A percentile compares a stretch with the other conserved stretches of the same genome.
Conservation (phyloP, 2,329 filamentous ascomycete species). For the Sphaerulina musiva region DNA sequence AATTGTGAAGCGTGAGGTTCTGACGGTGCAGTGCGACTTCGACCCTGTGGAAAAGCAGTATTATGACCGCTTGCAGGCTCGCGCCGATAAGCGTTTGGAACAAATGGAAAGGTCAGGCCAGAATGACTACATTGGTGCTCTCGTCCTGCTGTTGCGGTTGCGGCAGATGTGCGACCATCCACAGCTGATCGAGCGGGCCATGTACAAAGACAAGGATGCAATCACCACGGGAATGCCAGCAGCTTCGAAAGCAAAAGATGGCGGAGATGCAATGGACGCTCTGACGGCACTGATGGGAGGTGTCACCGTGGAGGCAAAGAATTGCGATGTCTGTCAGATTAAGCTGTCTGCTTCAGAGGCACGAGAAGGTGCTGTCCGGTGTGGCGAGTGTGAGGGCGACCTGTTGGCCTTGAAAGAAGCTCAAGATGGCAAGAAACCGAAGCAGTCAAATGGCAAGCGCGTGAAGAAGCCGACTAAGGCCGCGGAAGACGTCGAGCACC, state of each 20-base stretch:
- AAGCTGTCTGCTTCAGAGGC: constrained; percentile 56
- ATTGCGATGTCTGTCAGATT: constrained; percentile 76
- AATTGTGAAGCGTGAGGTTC: constrained; percentile 83
- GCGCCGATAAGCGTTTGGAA: constrained; percentile 79
- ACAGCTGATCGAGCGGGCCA: constrained; percentile 74
- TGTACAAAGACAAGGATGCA: constrained; percentile 82
- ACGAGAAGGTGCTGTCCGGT: constrained; percentile 51
- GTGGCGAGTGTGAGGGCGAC: constrained; percentile 68
- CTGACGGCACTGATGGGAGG: constrained; percentile 82
- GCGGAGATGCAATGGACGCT: constrained; percentile 65
- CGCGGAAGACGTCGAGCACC: constrained; percentile 26
- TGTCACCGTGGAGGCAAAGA: constrained; percentile 68
- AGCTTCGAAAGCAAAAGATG: constrained; percentile 42
- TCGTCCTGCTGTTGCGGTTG: constrained; percentile 83
- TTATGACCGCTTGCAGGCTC: constrained; percentile 74
- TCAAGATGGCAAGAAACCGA: constrained; percentile 37
- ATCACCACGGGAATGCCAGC: constrained; percentile 51
- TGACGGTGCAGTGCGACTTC: constrained; percentile 71
- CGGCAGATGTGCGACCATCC: constrained; percentile 95
- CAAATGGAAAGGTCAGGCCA: constrained; percentile 65
- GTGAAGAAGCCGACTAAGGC: constrained; percentile 18
- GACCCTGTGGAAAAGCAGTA: constrained; percentile 74
- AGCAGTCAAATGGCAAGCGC: constrained; percentile 19
- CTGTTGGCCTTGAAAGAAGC: constrained; percentile 53
- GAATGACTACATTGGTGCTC: constrained; percentile 85